Evolutionary conservation across 2,329 filamentous ascomycete species (phyloP).

Genomic region (Colletotrichum theobromicola): DNA sequence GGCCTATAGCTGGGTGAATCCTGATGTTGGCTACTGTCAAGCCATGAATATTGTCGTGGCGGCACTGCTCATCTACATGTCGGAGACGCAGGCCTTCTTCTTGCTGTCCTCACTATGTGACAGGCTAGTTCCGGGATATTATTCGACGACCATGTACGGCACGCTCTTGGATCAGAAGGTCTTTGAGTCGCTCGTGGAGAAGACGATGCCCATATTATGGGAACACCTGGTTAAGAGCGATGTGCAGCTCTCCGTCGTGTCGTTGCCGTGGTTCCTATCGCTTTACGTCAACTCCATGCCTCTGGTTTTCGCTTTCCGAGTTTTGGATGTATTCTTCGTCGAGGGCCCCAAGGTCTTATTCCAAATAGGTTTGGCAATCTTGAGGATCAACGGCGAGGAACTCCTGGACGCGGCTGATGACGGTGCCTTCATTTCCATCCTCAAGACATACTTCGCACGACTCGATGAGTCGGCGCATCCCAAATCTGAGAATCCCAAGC

Average conservation of each 20-base stretch:
- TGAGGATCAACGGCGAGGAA: conserved; percentile 96
- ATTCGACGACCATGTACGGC: conserved; percentile 99
- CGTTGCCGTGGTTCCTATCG: conserved; percentile 96
- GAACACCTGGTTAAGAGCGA: conserved; percentile 97
- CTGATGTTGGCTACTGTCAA: conserved; percentile 97
- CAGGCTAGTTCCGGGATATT: conserved; percentile 92
- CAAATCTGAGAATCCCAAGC: conserved; percentile 91
- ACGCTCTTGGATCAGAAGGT: conserved; percentile 96
- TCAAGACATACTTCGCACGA: conserved; percentile 93
- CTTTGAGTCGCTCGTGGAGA: conserved; percentile 97
- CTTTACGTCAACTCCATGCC: conserved; percentile 99
- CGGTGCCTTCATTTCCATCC: conserved; percentile 92
- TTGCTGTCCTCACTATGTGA: conserved; percentile 91
- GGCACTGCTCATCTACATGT: conserved; percentile 98
- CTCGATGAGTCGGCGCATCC: conserved; percentile 96
- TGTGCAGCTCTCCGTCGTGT: conserved; percentile 96
- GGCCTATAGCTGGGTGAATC: conserved; percentile 96
- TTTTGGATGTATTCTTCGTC: conserved; percentile 97
- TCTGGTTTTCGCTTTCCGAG: conserved; percentile 93
- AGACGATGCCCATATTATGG: conserved; percentile 98
- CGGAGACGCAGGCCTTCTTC: conserved; percentile 94
- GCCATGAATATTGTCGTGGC: conserved; percentile 99
- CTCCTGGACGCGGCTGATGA: conserved; percentile 92
- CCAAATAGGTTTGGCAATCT: conserved; percentile 94
- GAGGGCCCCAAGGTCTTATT: conserved; percentile 98